phyloP scores from a whole-genome alignment of 2,329 filamentous ascomycete genomes.

The Hysterium pulicare region DNA sequence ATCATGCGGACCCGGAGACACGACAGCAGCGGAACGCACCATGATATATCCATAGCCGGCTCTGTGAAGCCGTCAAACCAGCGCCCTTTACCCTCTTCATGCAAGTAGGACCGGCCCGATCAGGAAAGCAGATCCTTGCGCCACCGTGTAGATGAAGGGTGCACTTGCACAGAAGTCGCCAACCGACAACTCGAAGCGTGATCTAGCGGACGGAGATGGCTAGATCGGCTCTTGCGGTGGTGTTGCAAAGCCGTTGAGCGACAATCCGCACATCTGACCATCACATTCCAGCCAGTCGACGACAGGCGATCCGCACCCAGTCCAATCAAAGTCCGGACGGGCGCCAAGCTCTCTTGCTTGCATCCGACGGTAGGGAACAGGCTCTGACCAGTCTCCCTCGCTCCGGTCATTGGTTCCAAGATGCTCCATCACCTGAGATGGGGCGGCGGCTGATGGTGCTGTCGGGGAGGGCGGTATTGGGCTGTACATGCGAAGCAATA shows the following conservation, averaged over 20 bases:
- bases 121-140: background rate
- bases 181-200: background rate
- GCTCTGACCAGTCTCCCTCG: background rate
- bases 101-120: background rate
- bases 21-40: slow-evolving; percentile 3
- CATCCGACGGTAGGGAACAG: slow-evolving; percentile 3
- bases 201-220: too few relatives aligned
- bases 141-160: background rate
- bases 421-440: background rate
- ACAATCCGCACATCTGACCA: background rate
- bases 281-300: background rate
- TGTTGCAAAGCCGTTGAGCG: background rate
- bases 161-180: background rate
- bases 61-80: background rate
- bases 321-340: background rate
- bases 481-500: background rate
- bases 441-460: slow-evolving; percentile 1
- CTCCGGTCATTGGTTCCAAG: slow-evolving; percentile 3
- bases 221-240: too few relatives aligned
- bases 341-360: background rate
- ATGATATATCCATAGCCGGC: slow-evolving; percentile 1
- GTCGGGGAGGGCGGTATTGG: slow-evolving; percentile 1
- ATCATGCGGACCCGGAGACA: slow-evolving; percentile 2
- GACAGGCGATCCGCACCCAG: background rate
- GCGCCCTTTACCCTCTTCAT: slow-evolving; percentile 1